A percentile compares a stretch with the other conserved stretches of the same genome.
Evolutionary conservation across 306 rosid species (phyloP).

Genomic region (Canavalia gladiata): DNA sequence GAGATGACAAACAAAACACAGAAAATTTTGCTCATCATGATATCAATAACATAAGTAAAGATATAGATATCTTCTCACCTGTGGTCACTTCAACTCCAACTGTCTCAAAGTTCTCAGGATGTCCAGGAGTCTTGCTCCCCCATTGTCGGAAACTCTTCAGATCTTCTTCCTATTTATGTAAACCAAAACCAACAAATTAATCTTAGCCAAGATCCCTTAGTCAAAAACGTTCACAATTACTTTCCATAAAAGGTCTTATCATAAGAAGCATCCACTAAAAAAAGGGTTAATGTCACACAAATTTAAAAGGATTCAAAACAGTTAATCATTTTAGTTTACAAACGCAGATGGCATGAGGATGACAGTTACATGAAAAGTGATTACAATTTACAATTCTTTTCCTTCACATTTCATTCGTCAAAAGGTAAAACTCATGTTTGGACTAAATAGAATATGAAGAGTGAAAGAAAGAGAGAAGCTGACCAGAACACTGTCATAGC

Average conservation of each 20-base stretch:
- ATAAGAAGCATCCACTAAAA: not conserved
- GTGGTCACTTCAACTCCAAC: constrained; percentile 97
- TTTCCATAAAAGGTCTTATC: not conserved
- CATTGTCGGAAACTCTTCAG: constrained; percentile 88
- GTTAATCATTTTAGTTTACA: not conserved
- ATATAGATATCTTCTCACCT: constrained; percentile 56
- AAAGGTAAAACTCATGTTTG: no score
- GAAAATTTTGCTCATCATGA: constrained; percentile 1
- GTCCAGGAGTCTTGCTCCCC: constrained; percentile 98
- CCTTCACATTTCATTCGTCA: no score
- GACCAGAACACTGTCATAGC: constrained; percentile 84
- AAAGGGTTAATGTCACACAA: not conserved
- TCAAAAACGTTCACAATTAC: not conserved
- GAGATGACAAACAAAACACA: constrained; percentile 28
- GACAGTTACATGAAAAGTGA: no score
- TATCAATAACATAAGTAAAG: constrained; percentile 10
- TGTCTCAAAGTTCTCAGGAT: constrained; percentile 98
- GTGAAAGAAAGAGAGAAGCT: not conserved
- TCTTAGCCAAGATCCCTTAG: constrained; percentile 19
- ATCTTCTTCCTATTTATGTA: constrained; percentile 77
- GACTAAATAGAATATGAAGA: no score
- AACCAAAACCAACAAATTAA: constrained; percentile 40
- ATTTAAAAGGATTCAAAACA: not conserved
- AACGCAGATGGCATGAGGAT: not conserved
- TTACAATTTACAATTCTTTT: no score